Percentiles rank a stretch among this genome's conserved stretches.
phyloP scores from a whole-genome alignment of 2,329 filamentous ascomycete genomes.

The Fusarium piperis region DNA sequence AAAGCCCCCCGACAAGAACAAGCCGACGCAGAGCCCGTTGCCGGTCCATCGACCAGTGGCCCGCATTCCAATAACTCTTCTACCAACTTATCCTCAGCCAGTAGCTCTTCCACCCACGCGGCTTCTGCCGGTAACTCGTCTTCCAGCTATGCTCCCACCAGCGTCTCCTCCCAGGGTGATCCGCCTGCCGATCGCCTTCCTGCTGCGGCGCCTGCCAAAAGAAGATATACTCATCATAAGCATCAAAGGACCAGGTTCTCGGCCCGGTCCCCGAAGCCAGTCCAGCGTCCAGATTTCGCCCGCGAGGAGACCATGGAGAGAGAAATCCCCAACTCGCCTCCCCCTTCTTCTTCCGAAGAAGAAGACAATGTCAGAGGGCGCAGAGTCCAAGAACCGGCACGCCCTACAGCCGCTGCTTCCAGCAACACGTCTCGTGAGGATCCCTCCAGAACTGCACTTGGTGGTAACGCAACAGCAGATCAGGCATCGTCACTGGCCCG shows the following conservation, averaged over 20 bases:
- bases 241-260: background rate
- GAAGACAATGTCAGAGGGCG: background rate
- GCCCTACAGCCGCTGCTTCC: background rate
- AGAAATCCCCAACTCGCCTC: too few relatives aligned
- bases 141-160: background rate
- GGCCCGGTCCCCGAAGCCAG: background rate
- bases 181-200: background rate
- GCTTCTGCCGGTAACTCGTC: background rate
- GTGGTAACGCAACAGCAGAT: background rate
- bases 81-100: too few relatives aligned
- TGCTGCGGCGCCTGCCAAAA: background rate
- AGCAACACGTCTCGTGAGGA: background rate
- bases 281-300: background rate
- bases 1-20: conserved; percentile 2
- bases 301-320: background rate
- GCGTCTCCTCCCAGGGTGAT: background rate
- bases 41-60: background rate
- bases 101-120: too few relatives aligned
- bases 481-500: background rate
- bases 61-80: background rate
- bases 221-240: background rate
- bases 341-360: background rate
- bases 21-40: background rate
- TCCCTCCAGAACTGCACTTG: background rate
- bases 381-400: background rate